Base-by-base conservation (phyloP, 2,329 filamentous ascomycete species). In the Beauveria sp. region DNA sequence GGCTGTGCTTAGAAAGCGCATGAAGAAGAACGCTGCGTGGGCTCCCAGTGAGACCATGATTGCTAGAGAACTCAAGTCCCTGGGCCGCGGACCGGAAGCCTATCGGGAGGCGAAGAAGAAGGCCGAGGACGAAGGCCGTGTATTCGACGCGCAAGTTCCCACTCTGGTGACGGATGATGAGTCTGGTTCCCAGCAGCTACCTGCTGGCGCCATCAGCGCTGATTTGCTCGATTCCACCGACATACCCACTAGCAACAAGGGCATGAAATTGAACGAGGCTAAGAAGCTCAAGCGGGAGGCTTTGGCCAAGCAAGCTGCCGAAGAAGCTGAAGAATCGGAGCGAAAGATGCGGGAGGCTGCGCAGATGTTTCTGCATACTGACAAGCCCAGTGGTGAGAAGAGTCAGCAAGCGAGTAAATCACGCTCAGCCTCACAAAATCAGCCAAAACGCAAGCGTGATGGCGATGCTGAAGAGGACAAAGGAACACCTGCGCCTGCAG, bases 21-120 rank as follows among this genome's bases (percentile, higher is more conserved):
- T 95, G 90, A 95, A 95, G 82, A 95, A 95, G 80, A 95, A 95
- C 69, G 88, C 90, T 0, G 87, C 90, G 5, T 95, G 90, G 90
- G 87, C 85, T 3, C 90, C 90, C 0, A 93, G 89, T 65, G 88
- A 91, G 67, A 93, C 90, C 0, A 95, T 95, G 90, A 90, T 93
- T 65, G 84, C 88, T 18, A 81, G 90, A 34, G 90, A 93, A 73
- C 82, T 95, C 1, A 89, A 89, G 71, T 79, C 80, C 22, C 80
- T 91, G 20, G 87, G 87, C 1, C 86, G 90, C 50, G 86, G 86
- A 3, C 79, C 84, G 18, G 85, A 87, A 58, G 83, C 83, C 7
- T 88, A 83, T 67, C 79, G 77, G 49, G 79, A 79, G 50, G 87
- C 87, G 7, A 86, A 86, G 74, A 81, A 81, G 67, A 80, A 83